Conservation (phyloP, 495 filamentous ascomycete species). For the Neurospora tetraspora region DNA sequence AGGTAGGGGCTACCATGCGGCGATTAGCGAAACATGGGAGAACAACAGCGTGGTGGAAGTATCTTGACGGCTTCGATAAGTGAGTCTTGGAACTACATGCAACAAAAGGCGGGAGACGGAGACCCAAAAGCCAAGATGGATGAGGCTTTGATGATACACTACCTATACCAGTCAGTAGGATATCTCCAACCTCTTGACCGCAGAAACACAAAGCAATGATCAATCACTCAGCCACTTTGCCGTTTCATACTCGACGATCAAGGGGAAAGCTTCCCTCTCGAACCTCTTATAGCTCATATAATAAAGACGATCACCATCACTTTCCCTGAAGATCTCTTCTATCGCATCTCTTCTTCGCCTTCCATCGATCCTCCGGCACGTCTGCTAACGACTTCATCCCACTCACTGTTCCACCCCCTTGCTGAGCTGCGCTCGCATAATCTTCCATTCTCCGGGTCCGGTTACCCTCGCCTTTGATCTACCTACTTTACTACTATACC, state of each 20-base stretch:
- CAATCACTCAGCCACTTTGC: background rate
- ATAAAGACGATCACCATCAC: background rate
- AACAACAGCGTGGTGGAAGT: background rate
- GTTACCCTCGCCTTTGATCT: background rate
- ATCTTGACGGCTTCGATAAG: background rate
- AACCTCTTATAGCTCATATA: background rate
- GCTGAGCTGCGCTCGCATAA: background rate
- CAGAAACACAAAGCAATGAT: background rate
- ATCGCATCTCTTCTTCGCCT: too few species aligned
- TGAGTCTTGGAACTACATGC: background rate
- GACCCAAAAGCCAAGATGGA: background rate
- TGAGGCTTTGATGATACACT: background rate
- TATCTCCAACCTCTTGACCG: background rate
- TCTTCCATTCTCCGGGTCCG: background rate
- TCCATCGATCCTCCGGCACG: background rate
- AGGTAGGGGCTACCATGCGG: background rate
- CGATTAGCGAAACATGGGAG: background rate
- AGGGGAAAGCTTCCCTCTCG: background rate
- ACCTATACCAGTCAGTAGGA: background rate
- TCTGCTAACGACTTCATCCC: background rate
- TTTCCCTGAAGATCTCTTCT: background rate
- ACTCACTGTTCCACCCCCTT: background rate
- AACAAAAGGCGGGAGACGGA: background rate
- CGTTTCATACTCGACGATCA: background rate
- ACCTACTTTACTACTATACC: too few species aligned